Conservation (phyloP, 176 grass and related monocot genomes). For the Oryza brachyantha region DNA sequence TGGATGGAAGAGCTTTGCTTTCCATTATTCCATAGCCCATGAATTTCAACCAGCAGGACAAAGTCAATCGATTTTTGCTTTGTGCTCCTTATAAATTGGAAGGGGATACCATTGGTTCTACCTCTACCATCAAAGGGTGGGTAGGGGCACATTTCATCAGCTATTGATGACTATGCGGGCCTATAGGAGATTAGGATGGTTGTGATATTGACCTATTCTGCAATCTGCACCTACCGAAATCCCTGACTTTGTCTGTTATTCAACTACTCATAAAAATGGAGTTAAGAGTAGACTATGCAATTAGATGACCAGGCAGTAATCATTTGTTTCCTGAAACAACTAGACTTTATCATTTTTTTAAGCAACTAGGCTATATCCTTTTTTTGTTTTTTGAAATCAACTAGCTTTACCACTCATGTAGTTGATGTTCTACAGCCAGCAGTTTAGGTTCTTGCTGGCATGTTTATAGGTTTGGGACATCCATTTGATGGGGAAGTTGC, state of each 20-base stretch:
- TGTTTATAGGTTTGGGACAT: constrained; percentile 8
- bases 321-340: neutral
- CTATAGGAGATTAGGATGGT: neutral
- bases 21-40: neutral
- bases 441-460: neutral
- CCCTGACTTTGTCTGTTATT: neutral
- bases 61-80: neutral
- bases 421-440: neutral
- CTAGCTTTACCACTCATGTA: neutral
- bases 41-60: neutral
- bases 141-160: neutral
- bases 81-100: neutral
- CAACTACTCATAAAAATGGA: neutral
- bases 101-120: neutral
- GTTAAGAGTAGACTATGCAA: neutral
- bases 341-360: neutral
- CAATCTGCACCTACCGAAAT: neutral
- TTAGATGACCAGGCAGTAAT: neutral
- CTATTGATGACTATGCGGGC: neutral
- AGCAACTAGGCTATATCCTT: neutral
- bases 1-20: neutral
- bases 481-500: neutral
- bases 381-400: neutral
- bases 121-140: neutral
- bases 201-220: constrained; percentile 1